Evolutionary conservation across 306 rosid species (phyloP).

Genomic region (Mimosa bimucronata): DNA sequence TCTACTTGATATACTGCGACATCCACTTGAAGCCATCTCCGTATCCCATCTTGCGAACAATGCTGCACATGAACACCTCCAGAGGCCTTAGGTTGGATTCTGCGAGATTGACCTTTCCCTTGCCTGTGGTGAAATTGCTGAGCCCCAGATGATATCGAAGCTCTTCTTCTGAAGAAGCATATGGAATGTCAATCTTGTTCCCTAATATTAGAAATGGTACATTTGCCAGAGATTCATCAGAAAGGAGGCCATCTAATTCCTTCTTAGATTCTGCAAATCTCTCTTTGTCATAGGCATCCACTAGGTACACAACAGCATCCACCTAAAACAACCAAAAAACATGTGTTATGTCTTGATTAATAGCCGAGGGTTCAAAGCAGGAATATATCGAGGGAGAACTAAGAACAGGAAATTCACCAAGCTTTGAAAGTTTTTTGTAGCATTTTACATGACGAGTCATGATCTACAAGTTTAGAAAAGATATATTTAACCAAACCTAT

Average conservation of each 20-base stretch:
- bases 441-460: neutral
- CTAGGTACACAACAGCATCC: constrained; percentile 81
- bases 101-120: constrained; percentile 67
- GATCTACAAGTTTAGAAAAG: constrained; percentile 6
- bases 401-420: neutral
- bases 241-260: constrained; percentile 78
- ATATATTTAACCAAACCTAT: constrained; percentile 5
- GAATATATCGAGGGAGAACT: neutral
- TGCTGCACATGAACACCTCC: constrained; percentile 93
- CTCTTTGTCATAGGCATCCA: constrained; percentile 78
- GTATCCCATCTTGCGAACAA: constrained; percentile 88
- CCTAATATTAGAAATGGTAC: constrained; percentile 82
- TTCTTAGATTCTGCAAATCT: constrained; percentile 76
- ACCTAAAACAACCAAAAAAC: constrained; percentile 49
- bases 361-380: neutral
- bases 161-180: constrained; percentile 85
- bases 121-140: constrained; percentile 82
- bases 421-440: neutral
- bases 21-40: constrained; percentile 91
- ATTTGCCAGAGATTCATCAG: constrained; percentile 67
- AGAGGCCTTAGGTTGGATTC: constrained; percentile 77
- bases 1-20: constrained; percentile 84
- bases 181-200: constrained; percentile 85
- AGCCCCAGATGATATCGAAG: constrained; percentile 73
- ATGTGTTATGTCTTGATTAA: constrained; percentile 33